These are phyloP conservation scores for Phialocephala subalpina DNA, from an alignment of 2,329 filamentous ascomycete genomes.

Conservation along the genomic window DNA sequence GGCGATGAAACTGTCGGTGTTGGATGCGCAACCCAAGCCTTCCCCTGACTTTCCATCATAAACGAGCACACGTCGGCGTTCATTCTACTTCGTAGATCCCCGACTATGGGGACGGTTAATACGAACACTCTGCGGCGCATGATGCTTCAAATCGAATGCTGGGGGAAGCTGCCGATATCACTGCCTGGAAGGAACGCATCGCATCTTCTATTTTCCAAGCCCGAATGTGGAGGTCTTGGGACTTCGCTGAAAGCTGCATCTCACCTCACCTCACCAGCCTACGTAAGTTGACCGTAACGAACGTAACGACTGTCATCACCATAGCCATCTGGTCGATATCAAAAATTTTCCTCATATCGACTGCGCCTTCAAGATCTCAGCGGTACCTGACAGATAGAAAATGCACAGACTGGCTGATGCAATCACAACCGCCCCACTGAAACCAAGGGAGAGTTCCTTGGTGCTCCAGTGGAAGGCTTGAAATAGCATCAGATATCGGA, in stretches of 20 bases:
- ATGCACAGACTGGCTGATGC: neutral
- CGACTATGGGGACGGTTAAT: constrained; percentile 5
- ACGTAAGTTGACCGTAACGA: neutral
- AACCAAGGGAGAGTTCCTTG: constrained; percentile 9
- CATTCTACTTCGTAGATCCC: constrained; percentile 12
- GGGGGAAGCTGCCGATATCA: constrained; percentile 2
- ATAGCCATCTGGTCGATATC: neutral
- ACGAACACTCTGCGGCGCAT: constrained; percentile 18
- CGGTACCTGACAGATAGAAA: neutral
- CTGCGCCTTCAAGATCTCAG: neutral
- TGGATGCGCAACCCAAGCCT: neutral
- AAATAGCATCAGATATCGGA: constrained; percentile 16
- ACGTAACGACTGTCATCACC: neutral
- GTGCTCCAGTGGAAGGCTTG: neutral
- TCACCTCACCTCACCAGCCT: neutral
- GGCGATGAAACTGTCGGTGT: constrained; percentile 3
- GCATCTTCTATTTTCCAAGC: neutral
- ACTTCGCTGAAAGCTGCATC: neutral
- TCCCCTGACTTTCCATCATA: neutral
- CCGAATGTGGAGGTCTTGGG: neutral
- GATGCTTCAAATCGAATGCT: constrained; percentile 14
- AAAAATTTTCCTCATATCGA: neutral
- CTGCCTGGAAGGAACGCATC: neutral
- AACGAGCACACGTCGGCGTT: neutral
- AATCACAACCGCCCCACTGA: constrained; percentile 13